A percentile compares a stretch with the other conserved stretches of the same genome.
Conservation (phyloP, 228 moss, liverwort and hornwort genomes). For the Sphagnum fallax region DNA sequence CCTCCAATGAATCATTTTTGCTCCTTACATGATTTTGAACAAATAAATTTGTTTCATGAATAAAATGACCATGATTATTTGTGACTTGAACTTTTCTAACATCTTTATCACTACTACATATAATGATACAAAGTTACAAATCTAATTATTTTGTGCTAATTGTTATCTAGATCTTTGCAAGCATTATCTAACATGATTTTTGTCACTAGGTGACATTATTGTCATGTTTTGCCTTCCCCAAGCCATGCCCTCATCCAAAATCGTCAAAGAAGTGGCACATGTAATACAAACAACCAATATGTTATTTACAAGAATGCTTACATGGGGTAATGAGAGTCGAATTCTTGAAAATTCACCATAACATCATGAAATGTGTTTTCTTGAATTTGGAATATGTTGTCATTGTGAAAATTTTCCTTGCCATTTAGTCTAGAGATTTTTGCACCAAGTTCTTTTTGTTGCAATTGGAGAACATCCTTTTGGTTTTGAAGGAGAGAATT, state of each 20-base stretch:
- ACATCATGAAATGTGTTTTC: slow-evolving; percentile 1
- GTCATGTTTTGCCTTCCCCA: neutral
- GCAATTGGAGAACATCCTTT: slow-evolving; percentile 54
- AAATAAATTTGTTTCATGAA: neutral
- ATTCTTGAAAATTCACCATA: slow-evolving; percentile 8
- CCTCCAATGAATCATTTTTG: slow-evolving; percentile 5
- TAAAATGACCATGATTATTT: neutral
- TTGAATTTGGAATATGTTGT: slow-evolving; percentile 11
- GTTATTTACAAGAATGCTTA: slow-evolving; percentile 1
- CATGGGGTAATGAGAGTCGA: slow-evolving; percentile 9
- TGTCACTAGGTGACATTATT: neutral
- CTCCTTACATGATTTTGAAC: slow-evolving; percentile 8
- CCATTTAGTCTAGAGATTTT: slow-evolving; percentile 21
- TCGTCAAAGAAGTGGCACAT: neutral
- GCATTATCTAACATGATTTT: neutral
- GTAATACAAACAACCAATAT: neutral
- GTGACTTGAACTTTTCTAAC: slow-evolving; percentile 12
- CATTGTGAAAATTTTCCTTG: slow-evolving; percentile 12
- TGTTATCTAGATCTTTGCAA: neutral
- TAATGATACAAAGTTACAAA: neutral
- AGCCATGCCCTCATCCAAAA: too few relatives aligned
- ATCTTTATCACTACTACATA: slow-evolving; percentile 18
- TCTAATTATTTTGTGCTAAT: too few relatives aligned
- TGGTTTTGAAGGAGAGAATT: slow-evolving; percentile 24
- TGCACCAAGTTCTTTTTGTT: slow-evolving; percentile 54